phyloP scores from a whole-genome alignment of 305 asterid genomes.

The Vinca major region DNA sequence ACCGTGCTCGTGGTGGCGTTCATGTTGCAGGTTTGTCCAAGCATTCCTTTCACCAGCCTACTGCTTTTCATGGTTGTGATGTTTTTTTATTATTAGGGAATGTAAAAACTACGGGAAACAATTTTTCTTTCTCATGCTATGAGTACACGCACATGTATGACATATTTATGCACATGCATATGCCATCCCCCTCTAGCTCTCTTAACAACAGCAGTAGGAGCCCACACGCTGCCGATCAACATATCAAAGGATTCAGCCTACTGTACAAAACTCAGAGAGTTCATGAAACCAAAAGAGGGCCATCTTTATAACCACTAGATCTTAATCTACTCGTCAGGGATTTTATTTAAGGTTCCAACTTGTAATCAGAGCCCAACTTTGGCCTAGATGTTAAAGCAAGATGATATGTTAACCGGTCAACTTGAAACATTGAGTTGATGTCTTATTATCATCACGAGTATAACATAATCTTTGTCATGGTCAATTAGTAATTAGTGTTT shows the following conservation, averaged over 20 bases:
- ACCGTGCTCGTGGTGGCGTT: constrained; percentile 94
- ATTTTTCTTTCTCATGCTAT: too few species aligned
- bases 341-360: neutral
- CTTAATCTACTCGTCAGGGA: neutral
- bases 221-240: neutral
- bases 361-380: neutral
- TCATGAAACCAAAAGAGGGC: neutral
- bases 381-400: neutral
- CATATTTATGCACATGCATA: neutral
- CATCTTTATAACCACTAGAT: neutral
- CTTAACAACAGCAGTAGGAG: neutral
- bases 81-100: neutral
- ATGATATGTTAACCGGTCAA: neutral
- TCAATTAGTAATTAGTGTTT: too few species aligned
- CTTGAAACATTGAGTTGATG: neutral
- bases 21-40: constrained; percentile 77
- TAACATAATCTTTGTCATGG: neutral
- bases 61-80: neutral
- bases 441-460: neutral
- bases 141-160: neutral
- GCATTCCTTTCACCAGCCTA: neutral
- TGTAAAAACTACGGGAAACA: neutral
- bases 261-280: neutral
- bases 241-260: neutral
- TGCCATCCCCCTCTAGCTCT: neutral